A percentile compares a stretch with the other conserved stretches of the same genome.
Conservation (phyloP, 257 asterid species). For the Solanum medicagineum region DNA sequence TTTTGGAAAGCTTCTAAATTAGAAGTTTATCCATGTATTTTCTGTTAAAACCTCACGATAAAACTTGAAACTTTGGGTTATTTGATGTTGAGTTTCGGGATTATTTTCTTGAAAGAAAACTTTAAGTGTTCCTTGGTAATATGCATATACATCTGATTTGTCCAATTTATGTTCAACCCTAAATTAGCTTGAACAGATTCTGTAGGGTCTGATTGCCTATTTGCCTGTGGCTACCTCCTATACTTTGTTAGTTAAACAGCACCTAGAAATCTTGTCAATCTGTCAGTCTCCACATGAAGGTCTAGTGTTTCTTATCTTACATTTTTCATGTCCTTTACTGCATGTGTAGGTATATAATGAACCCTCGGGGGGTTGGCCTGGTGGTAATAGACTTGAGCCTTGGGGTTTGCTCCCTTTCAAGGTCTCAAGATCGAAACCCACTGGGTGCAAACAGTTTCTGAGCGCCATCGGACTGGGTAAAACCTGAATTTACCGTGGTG, state of each 20-base stretch:
- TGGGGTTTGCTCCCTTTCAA: too few relatives aligned
- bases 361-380: too few relatives aligned
- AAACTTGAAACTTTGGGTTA: neutral
- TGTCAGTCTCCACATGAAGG: too few relatives aligned
- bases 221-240: neutral
- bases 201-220: neutral
- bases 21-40: neutral
- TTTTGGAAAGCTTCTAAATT: neutral
- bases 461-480: too few relatives aligned
- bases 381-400: too few relatives aligned
- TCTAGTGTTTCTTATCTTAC: neutral
- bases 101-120: neutral
- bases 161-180: neutral
- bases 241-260: neutral
- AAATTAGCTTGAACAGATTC: neutral
- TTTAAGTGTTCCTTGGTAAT: neutral
- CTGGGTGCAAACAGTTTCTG: too few relatives aligned
- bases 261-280: too few relatives aligned
- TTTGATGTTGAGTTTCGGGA: neutral
- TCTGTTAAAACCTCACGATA: neutral
- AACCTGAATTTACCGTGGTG: too few relatives aligned
- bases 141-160: neutral
- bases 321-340: neutral
- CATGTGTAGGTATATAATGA: too few relatives aligned
- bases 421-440: too few relatives aligned